Conservation (phyloP, 2,329 filamentous ascomycete species). For the Colletotrichum orchidophilum region DNA sequence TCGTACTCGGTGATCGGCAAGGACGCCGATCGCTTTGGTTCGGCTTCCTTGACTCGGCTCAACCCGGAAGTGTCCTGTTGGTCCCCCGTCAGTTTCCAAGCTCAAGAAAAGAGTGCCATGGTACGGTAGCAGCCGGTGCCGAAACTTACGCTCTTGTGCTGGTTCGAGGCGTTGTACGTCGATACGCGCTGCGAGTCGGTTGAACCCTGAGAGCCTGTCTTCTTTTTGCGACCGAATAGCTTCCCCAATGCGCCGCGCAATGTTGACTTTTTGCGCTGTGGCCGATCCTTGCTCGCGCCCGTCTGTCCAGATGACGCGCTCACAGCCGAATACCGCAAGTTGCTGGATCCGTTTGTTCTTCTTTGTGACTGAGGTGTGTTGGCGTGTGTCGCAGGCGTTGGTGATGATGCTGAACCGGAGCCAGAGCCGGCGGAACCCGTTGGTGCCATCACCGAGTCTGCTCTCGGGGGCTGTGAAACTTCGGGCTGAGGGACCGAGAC, state of each 20-base stretch:
- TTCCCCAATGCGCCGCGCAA: conserved; percentile 64
- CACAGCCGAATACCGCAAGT: conserved; percentile 57
- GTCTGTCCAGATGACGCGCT: conserved; percentile 52
- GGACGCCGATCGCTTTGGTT: conserved; percentile 65
- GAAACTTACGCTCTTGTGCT: conserved; percentile 61
- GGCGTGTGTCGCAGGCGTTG: conserved; percentile 30
- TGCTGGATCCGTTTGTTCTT: conserved; percentile 50
- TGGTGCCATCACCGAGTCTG: conserved; percentile 20
- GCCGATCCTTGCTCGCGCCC: conserved; percentile 44
- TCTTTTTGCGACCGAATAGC: conserved; percentile 68
- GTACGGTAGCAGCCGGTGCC: conserved; percentile 28
- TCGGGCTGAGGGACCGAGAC: conserved; percentile 23
- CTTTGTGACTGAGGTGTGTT: conserved; percentile 41
- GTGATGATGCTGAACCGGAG: conserved; percentile 23
- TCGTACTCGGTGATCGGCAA: conserved; percentile 69
- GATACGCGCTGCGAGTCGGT: conserved; percentile 40
- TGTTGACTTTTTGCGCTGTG: conserved; percentile 66
- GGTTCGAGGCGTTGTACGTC: conserved; percentile 40
- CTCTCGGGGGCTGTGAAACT: conserved; percentile 12
- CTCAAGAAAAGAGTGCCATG: not conserved
- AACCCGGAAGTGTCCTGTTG: conserved; percentile 51
- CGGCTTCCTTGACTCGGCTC: conserved; percentile 45
- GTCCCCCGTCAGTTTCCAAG: not conserved
- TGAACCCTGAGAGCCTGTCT: conserved; percentile 47
- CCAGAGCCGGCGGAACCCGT: conserved; percentile 17